These are phyloP conservation scores for Firmiana major DNA, from an alignment of 345 rosid species.

Conservation along the genomic window DNA sequence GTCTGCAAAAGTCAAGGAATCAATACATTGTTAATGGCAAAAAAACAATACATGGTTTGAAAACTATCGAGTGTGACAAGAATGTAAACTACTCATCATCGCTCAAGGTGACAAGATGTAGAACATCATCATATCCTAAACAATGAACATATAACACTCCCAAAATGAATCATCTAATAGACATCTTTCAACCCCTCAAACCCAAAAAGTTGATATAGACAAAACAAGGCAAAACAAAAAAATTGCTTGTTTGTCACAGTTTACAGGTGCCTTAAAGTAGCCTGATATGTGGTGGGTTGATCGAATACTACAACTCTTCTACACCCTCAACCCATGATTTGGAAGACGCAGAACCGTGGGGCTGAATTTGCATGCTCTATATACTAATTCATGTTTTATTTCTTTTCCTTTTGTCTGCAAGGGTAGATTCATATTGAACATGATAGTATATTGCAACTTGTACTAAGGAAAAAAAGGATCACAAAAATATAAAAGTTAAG, in stretches of 20 bases:
- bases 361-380: not conserved
- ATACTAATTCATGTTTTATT: too few species aligned
- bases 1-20: constrained; percentile 39
- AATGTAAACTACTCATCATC: not conserved
- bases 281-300: not conserved
- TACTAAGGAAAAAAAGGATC: too few species aligned
- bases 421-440: too few species aligned
- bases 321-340: not conserved
- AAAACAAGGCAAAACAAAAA: not conserved
- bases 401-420: too few species aligned
- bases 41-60: constrained; percentile 11
- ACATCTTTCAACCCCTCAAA: not conserved
- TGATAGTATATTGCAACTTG: too few species aligned
- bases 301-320: not conserved
- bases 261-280: not conserved
- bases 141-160: not conserved
- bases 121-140: not conserved
- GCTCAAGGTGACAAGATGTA: not conserved
- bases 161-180: not conserved
- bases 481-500: too few species aligned
- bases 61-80: too few species aligned
- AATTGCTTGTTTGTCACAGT: not conserved
- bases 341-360: too few species aligned
- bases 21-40: constrained; percentile 5
- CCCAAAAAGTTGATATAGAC: not conserved